Evolutionary conservation across 192 early-diverging fungal genomes (phyloP).

Genomic region (Haplosporangium gracile): DNA sequence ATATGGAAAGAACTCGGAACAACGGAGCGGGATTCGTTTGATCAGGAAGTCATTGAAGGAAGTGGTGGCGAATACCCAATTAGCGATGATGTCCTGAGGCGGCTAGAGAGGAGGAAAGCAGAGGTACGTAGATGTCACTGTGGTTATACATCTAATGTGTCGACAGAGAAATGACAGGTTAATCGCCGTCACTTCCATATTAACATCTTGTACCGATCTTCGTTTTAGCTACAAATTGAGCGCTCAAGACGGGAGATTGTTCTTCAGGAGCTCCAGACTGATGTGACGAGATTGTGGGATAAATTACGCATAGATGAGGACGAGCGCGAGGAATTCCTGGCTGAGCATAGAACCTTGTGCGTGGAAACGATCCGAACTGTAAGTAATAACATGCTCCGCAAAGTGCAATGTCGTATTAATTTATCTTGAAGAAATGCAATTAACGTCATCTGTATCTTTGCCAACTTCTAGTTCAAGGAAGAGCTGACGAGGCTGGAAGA

Average conservation of each 20-base stretch:
- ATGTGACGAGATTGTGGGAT: constrained; percentile 38
- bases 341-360: constrained; percentile 19
- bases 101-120: constrained; percentile 26
- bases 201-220: background rate
- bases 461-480: constrained; percentile 52
- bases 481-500: constrained; percentile 53
- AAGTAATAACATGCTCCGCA: constrained; percentile 4
- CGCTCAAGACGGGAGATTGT: constrained; percentile 27
- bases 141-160: background rate
- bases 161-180: background rate
- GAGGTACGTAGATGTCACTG: background rate
- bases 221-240: constrained; percentile 31
- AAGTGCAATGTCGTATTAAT: background rate
- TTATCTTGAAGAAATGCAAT: no score
- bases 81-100: constrained; percentile 35
- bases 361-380: constrained; percentile 35
- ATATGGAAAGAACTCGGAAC: constrained; percentile 46
- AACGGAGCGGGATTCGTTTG: constrained; percentile 31
- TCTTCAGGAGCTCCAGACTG: constrained; percentile 32
- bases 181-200: background rate
- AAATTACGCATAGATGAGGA: constrained; percentile 37
- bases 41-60: constrained; percentile 25
- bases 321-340: constrained; percentile 34
- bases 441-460: background rate
- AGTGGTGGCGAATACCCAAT: constrained; percentile 2